Percentiles rank a stretch among this genome's conserved stretches.
Conservation (phyloP, 805 yeast species). For the Kodamaea fukazawae region DNA sequence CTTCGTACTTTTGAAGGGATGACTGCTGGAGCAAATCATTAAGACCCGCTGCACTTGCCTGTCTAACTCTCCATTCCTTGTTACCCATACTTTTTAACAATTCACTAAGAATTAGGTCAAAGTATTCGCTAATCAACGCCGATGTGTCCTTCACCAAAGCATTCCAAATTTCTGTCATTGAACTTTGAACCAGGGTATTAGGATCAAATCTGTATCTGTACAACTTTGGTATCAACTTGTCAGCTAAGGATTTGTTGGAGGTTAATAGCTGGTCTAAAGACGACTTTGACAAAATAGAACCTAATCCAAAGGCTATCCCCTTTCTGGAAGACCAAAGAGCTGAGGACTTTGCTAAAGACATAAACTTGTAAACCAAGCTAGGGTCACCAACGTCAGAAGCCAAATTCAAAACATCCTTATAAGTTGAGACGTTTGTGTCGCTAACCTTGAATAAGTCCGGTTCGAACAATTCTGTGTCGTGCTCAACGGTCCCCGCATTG, state of each 20-base stretch:
- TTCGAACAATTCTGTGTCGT: conserved; percentile 82
- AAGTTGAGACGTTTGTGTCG: conserved; percentile 85
- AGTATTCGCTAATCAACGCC: conserved; percentile 50
- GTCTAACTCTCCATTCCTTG: conserved; percentile 90
- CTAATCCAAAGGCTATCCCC: conserved; percentile 92
- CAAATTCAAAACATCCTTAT: conserved; percentile 79
- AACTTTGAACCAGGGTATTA: conserved; percentile 61
- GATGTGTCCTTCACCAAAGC: conserved; percentile 62
- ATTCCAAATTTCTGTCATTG: conserved; percentile 90
- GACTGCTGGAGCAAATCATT: conserved; percentile 66
- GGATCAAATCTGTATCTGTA: conserved; percentile 88
- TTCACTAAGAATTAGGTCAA: conserved; percentile 60
- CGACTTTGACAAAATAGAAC: conserved; percentile 77
- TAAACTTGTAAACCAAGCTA: conserved; percentile 85
- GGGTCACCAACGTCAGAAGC: conserved; percentile 98
- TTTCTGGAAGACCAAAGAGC: conserved; percentile 89
- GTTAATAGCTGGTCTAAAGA: conserved; percentile 61
- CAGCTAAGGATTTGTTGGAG: conserved; percentile 52
- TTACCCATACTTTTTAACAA: conserved; percentile 66
- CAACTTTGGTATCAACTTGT: conserved; percentile 71
- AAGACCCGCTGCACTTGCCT: conserved; percentile 76
- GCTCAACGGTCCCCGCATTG: conserved; percentile 65
- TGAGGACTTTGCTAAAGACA: conserved; percentile 86
- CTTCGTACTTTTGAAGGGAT: conserved; percentile 51
- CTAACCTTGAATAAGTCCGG: conserved; percentile 76